Evolutionary conservation across 768 basidiomycete genomes (phyloP).

Genomic region (Mycena belliarum): DNA sequence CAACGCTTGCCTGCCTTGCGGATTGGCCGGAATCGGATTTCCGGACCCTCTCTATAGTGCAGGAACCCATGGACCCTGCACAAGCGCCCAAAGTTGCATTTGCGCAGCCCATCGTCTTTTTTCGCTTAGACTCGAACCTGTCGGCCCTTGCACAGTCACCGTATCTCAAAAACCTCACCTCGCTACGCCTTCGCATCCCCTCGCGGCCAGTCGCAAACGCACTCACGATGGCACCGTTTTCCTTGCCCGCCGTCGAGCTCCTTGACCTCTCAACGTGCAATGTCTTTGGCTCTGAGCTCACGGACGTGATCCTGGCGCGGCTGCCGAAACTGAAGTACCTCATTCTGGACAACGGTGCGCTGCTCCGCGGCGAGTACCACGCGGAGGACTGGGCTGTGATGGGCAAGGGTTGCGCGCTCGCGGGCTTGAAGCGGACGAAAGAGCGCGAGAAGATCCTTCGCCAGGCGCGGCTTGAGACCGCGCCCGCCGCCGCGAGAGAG

Average conservation of each 20-base stretch:
- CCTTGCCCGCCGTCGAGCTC: constrained; percentile 52
- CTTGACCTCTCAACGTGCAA: constrained; percentile 79
- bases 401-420: constrained; percentile 61
- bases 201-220: constrained; percentile 55
- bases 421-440: constrained; percentile 59
- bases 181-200: constrained; percentile 74
- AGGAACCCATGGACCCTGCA: constrained; percentile 56
- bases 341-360: constrained; percentile 66
- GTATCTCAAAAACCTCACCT: constrained; percentile 51
- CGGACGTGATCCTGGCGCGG: constrained; percentile 49
- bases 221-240: constrained; percentile 25
- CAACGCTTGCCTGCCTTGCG: constrained; percentile 59
- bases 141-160: constrained; percentile 46
- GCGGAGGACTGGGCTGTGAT: constrained; percentile 60
- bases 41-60: constrained; percentile 58
- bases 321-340: constrained; percentile 61
- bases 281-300: constrained; percentile 52
- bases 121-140: constrained; percentile 58
- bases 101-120: constrained; percentile 90
- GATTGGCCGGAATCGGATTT: constrained; percentile 56
- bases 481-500: constrained; percentile 11
- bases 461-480: constrained; percentile 46
- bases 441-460: constrained; percentile 67
- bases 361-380: constrained; percentile 55
- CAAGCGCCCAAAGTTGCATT: constrained; percentile 42